Evolutionary conservation across 345 rosid species (phyloP), one percentile per base, ranked within the genome.

Genomic region (Populus euphratica): DNA sequence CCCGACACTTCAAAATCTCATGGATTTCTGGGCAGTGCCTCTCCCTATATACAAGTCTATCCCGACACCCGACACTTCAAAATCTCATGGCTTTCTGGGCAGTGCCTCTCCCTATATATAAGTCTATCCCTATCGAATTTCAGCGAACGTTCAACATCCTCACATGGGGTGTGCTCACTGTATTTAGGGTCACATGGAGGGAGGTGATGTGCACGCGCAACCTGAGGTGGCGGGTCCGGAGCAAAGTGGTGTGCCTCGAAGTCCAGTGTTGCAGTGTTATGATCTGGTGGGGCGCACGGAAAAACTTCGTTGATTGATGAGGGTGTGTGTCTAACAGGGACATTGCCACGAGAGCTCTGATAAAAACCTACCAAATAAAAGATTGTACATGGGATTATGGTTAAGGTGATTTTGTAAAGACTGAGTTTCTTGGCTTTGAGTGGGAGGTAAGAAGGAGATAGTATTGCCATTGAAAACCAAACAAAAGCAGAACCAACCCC

Each of bases 41-140:
- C 80, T 95, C 97, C 64, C 99, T 80, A 79, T 93, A 95, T 2
- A 93, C 73, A 68, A 90, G 69, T 73, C 88, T 88, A 25, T 87
- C 23, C 49, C 98, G n/a, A n/a, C n/a, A n/a, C 79, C 6, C 96
- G 84, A 10, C 99, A 96, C 67, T 74, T 85, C 41, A 96, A 23
- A 35, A 52, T 29, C 86, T 92, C 93, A 2, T 74, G 50, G 62
- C 77, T 82, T 33, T 71, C 90, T 0, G 92, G 96, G 76, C 96
- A 91, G 75, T 95, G 99, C 27, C 99, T 85, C 80, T 95, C 97
- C 64, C 99, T 80, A 79, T 93, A 95, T 2, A 93, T 75, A 68
- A 90, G 69, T 73, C 88, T 88, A 25, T 87, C 23, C 49, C 98
- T 78, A 0, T 86, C 82, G 80, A 90, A 95, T 44, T 70, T 76